Evolutionary conservation across 768 basidiomycete genomes (phyloP).

Genomic region (Tricholoma flavovirens): DNA sequence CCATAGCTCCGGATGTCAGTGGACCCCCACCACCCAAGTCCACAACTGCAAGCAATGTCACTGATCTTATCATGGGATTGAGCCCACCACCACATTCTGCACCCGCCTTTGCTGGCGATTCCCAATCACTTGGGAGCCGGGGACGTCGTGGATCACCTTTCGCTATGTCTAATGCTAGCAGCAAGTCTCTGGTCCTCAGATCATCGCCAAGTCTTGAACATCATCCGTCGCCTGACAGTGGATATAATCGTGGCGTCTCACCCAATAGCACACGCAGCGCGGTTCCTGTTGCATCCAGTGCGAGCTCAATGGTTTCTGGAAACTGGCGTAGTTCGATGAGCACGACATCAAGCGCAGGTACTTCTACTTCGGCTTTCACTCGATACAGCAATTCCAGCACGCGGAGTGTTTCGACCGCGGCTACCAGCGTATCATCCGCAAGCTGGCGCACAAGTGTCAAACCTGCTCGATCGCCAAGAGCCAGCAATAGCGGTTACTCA

Average conservation of each 20-base stretch:
- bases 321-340: constrained; percentile 80
- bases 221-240: constrained; percentile 27
- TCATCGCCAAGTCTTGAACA: constrained; percentile 27
- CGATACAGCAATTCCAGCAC: constrained; percentile 71
- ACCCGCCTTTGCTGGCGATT: constrained; percentile 28
- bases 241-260: constrained; percentile 43
- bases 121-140: constrained; percentile 41
- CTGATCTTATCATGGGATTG: constrained; percentile 67
- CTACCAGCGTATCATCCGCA: constrained; percentile 70
- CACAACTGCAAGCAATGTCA: constrained; percentile 73
- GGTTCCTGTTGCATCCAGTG: constrained; percentile 48
- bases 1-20: constrained; percentile 23
- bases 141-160: constrained; percentile 32
- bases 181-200: constrained; percentile 10
- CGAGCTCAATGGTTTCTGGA: constrained; percentile 56
- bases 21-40: constrained; percentile 37
- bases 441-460: constrained; percentile 64
- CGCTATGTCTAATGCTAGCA: constrained; percentile 13
- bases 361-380: constrained; percentile 69
- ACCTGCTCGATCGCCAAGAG: constrained; percentile 20
- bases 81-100: constrained; percentile 32
- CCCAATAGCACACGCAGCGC: constrained; percentile 57
- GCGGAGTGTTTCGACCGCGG: constrained; percentile 72
- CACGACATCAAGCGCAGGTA: constrained; percentile 62
- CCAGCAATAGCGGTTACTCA: constrained; percentile 32